Conservation (phyloP, 352 stramenopile species). For the Phytophthora meadii region DNA sequence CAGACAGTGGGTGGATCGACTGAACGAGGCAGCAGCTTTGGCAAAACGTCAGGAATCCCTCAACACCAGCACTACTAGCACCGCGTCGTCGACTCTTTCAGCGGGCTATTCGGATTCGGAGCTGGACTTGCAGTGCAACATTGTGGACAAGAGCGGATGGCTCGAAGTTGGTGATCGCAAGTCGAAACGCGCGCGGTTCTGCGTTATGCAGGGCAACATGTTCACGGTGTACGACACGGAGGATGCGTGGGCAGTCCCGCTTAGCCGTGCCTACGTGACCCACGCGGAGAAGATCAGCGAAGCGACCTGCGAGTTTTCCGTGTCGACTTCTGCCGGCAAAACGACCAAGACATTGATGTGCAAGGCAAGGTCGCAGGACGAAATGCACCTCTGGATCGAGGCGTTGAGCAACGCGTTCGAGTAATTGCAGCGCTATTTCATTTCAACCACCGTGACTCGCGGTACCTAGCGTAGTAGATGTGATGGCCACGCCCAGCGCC, state of each 20-base stretch:
- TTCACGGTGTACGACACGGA: slow-evolving; percentile 87
- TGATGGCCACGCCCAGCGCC: slow-evolving; percentile 29
- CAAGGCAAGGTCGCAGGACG: slow-evolving; percentile 70
- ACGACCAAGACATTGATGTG: slow-evolving; percentile 74
- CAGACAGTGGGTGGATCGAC: slow-evolving; percentile 75
- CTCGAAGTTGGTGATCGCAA: slow-evolving; percentile 82
- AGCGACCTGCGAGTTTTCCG: slow-evolving; percentile 63
- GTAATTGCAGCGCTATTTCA: slow-evolving; percentile 35
- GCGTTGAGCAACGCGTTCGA: slow-evolving; percentile 60
- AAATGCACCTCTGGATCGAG: slow-evolving; percentile 84
- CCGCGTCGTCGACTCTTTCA: slow-evolving; percentile 68
- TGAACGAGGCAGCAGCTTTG: slow-evolving; percentile 71
- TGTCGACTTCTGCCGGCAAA: slow-evolving; percentile 74
- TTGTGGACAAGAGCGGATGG: slow-evolving; percentile 85
- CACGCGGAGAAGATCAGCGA: slow-evolving; percentile 69
- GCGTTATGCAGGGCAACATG: slow-evolving; percentile 82
- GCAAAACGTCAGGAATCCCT: slow-evolving; percentile 82
- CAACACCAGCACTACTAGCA: slow-evolving; percentile 78
- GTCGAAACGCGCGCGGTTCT: slow-evolving; percentile 74
- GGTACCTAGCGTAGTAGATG: slow-evolving; percentile 55
- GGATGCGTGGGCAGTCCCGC: slow-evolving; percentile 80
- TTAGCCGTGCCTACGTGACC: slow-evolving; percentile 80
- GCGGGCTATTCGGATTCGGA: slow-evolving; percentile 75
- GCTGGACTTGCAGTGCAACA: slow-evolving; percentile 71
- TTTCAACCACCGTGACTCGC: slow-evolving; percentile 29